Evolutionary conservation across 129 eudicot genomes (phyloP).

Genomic region (Daucus carota): DNA sequence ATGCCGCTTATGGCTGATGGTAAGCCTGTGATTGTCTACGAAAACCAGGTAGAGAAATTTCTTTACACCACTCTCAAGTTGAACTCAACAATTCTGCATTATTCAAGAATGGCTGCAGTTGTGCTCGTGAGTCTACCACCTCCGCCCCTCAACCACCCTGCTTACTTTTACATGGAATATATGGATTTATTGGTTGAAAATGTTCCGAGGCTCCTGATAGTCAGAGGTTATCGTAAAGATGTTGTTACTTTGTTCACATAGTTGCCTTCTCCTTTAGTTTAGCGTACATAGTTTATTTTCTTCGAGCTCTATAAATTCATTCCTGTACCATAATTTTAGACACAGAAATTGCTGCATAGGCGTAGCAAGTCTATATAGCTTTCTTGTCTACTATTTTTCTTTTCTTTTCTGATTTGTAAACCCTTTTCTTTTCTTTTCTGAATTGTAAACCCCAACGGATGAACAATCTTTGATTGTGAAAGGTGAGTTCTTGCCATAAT

Average conservation of each 20-base stretch:
- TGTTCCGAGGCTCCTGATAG: constrained; percentile 90
- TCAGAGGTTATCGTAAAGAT: constrained; percentile 86
- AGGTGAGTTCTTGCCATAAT: too few species aligned
- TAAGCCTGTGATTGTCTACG: constrained; percentile 61
- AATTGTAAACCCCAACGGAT: too few species aligned
- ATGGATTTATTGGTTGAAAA: constrained; percentile 96
- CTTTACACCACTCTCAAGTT: constrained; percentile 73
- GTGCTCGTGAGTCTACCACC: constrained; percentile 95
- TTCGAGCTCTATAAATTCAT: constrained; percentile 16
- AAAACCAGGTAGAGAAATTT: constrained; percentile 90
- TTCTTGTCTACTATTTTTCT: too few species aligned
- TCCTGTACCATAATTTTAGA: constrained; percentile 30
- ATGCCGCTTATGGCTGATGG: constrained; percentile 75
- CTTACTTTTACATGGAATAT: constrained; percentile 93
- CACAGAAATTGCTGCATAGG: not conserved
- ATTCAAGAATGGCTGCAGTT: constrained; percentile 98
- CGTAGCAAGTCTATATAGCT: too few species aligned
- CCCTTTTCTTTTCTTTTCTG: too few species aligned
- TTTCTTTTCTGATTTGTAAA: too few species aligned
- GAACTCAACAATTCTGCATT: constrained; percentile 66
- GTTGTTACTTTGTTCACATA: constrained; percentile 95
- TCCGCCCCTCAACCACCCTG: constrained; percentile 82
- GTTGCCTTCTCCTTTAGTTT: constrained; percentile 14
- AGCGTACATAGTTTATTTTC: not conserved
- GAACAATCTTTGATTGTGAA: too few species aligned